Percentiles rank a stretch among this genome's conserved stretches.
phyloP scores from a whole-genome alignment of 495 filamentous ascomycete genomes.

The Tuber aestivum region DNA sequence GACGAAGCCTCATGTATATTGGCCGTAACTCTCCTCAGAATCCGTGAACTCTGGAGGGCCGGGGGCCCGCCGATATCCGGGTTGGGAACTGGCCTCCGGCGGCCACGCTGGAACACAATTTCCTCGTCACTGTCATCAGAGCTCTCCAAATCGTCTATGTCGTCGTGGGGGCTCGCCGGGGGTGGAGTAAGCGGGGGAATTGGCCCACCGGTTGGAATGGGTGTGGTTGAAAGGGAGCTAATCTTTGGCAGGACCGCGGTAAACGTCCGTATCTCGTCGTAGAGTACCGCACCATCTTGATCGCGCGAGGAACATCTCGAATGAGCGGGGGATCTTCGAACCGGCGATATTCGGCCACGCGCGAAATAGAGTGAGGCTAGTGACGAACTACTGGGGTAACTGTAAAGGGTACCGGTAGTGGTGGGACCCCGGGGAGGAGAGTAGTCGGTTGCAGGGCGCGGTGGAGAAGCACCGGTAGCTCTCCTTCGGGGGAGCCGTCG shows the following conservation, averaged over 20 bases:
- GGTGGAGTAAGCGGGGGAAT: conserved; percentile 28
- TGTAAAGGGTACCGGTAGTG: conserved; percentile 16
- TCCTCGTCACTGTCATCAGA: neutral
- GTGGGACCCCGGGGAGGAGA: conserved; percentile 23
- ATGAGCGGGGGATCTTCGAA: conserved; percentile 29
- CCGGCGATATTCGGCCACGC: conserved; percentile 30
- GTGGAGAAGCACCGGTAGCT: conserved; percentile 31
- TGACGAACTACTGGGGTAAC: conserved; percentile 26
- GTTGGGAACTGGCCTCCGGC: neutral
- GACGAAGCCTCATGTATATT: conserved; percentile 31
- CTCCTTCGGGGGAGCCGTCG: conserved; percentile 28
- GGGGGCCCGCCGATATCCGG: neutral
- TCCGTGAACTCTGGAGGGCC: conserved; percentile 18
- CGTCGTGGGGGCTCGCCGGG: conserved; percentile 25
- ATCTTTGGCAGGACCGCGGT: conserved; percentile 22
- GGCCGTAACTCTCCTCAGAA: conserved; percentile 31
- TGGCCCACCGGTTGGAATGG: conserved; percentile 8
- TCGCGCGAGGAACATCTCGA: conserved; percentile 33
- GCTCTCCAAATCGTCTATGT: conserved; percentile 20
- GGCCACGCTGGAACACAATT: conserved; percentile 2
- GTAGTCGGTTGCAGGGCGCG: conserved; percentile 23
- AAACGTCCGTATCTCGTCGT: conserved; percentile 31
- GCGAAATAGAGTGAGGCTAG: conserved; percentile 30
- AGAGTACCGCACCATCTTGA: conserved; percentile 23
- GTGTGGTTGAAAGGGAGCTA: conserved; percentile 9